Evolutionary conservation across 225 moss, liverwort and hornwort genomes (phyloP).

Genomic region (Climacium dendroides): DNA sequence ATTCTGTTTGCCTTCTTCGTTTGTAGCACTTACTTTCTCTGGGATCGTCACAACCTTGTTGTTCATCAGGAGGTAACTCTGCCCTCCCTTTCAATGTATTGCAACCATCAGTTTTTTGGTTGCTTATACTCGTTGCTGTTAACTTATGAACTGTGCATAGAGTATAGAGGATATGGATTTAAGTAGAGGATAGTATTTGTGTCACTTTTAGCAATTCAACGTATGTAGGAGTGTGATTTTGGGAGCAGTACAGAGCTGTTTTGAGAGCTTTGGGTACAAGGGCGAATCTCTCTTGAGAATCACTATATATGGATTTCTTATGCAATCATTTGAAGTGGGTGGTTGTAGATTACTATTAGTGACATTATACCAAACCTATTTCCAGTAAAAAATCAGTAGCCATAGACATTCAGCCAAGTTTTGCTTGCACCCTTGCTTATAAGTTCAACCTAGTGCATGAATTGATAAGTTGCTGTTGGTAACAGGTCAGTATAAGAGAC

Average conservation of each 20-base stretch:
- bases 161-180: background rate
- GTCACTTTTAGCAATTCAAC: background rate
- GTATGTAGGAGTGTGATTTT: background rate
- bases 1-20: slow-evolving; percentile 47
- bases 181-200: background rate
- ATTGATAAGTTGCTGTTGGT: background rate
- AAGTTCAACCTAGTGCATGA: background rate
- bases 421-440: background rate
- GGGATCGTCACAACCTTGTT: slow-evolving; percentile 50
- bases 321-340: background rate
- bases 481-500: background rate
- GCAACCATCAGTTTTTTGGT: background rate
- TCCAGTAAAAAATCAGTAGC: background rate
- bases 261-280: background rate
- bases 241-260: background rate
- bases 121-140: background rate
- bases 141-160: background rate
- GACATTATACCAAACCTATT: background rate
- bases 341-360: background rate
- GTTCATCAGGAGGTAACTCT: slow-evolving; percentile 25
- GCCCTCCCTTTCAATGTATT: background rate
- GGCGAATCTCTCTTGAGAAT: background rate
- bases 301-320: background rate
- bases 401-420: background rate
- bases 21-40: slow-evolving; percentile 35